Evolutionary conservation across 768 basidiomycete genomes (phyloP).

Genomic region (Tephrocybe sp.): DNA sequence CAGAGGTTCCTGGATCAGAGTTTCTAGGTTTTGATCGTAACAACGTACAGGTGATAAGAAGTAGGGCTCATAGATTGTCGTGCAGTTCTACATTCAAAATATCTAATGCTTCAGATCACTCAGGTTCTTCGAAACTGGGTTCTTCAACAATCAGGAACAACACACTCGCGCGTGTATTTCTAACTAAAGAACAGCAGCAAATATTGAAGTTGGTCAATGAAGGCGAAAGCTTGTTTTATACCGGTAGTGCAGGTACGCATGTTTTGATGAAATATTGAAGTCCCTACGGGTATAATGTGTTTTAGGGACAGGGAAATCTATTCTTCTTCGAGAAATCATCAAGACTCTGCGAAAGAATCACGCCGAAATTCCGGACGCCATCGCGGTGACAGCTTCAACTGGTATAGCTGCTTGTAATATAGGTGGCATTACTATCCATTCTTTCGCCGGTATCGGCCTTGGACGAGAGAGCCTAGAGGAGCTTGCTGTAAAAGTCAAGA

Average conservation of each 20-base stretch:
- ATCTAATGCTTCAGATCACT: slow-evolving; percentile 6
- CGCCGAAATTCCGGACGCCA: slow-evolving; percentile 56
- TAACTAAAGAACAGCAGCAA: slow-evolving; percentile 85
- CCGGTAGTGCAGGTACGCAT: slow-evolving; percentile 86
- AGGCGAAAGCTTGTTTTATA: slow-evolving; percentile 86
- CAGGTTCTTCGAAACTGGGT: slow-evolving; percentile 11
- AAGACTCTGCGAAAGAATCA: slow-evolving; percentile 59
- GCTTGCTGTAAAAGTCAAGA: slow-evolving; percentile 64
- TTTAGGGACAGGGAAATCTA: slow-evolving; percentile 94
- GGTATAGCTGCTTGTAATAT: slow-evolving; percentile 98
- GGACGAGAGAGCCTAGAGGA: slow-evolving; percentile 64
- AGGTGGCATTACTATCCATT: slow-evolving; percentile 92
- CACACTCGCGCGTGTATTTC: slow-evolving; percentile 50
- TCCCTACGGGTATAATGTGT: not conserved
- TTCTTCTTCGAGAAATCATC: slow-evolving; percentile 91
- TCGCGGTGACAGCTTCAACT: slow-evolving; percentile 89
- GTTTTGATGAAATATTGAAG: not conserved
- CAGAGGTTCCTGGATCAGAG: slow-evolving; percentile 20
- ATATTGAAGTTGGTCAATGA: slow-evolving; percentile 77
- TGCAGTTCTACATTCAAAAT: slow-evolving; percentile 8
- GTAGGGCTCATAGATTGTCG: no score
- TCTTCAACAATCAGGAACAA: slow-evolving; percentile 17
- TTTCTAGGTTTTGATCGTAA: no score
- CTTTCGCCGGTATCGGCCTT: slow-evolving; percentile 89
- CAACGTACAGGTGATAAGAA: no score